Evolutionary conservation across 148 eudicot genomes (phyloP), one percentile per base, ranked within the genome.

Genomic region (Diospyros lotus): DNA sequence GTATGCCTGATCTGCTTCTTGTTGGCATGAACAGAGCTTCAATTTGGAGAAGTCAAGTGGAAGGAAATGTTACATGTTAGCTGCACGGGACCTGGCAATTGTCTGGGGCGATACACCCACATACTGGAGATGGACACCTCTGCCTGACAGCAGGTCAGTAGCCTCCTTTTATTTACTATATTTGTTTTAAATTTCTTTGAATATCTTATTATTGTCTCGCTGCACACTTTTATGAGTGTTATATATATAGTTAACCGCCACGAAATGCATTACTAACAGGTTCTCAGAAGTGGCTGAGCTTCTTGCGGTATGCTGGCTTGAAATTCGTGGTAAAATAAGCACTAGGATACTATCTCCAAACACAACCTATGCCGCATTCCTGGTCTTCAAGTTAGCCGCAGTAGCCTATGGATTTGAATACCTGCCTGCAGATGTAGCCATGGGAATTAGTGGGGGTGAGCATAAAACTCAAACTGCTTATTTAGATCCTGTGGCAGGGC

Each of bases 101-200:
- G 68, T 71, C 7, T 87, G 86, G 90, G 82, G 80, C 17, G 86
- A 86, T 38, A 73, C 86, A 38, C 84, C 84, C 2, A 17, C 48
- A 62, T 86, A 87, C 55, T 90, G 97, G 97, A 18, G 68, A 38
- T 92, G 94, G 93, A 71, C 69, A 43, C 68, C 87, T 6, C n/a
- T 56, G 7, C 84, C 80, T 0, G 83, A 79, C 39, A 86, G 91
- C 51, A 89, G 93, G 93, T 89, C 50, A 6, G 4, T 10, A 9
- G 41, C 54, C 60, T 65, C 54, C 60, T 65, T 10, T 2, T 17
- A 28, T 28, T 28, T 28, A 28, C 28, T 28, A 28, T 18, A 4
- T 45, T 18, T 48, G 6, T 48, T 40, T 42, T 13, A 15, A 12
- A 64, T 17, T 18, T 2, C 15, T 56, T 14, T 56, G 15, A 15